Conservation (phyloP, 2,329 filamentous ascomycete genomes). For the Verticillium nubilum region DNA sequence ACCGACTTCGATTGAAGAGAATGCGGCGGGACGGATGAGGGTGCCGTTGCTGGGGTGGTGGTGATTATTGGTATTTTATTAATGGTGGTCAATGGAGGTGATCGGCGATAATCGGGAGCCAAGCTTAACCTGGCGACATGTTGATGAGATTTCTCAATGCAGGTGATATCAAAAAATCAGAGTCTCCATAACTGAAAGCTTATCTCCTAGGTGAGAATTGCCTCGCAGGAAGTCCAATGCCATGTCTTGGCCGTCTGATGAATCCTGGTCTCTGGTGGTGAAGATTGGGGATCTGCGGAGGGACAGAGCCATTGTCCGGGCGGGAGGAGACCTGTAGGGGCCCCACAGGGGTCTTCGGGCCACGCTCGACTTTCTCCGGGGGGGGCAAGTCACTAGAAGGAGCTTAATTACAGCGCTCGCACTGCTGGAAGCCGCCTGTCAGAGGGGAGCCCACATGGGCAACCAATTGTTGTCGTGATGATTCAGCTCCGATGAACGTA, state of each 20-base stretch:
- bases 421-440: neutral
- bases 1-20: slow-evolving; percentile 1
- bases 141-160: neutral
- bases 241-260: neutral
- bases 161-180: neutral
- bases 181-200: neutral
- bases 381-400: neutral
- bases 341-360: neutral
- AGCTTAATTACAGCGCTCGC: neutral
- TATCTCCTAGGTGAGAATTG: neutral
- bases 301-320: neutral
- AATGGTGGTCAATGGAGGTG: neutral
- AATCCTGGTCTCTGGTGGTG: neutral
- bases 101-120: neutral
- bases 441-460: neutral
- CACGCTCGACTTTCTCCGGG: neutral
- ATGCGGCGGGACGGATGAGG: neutral
- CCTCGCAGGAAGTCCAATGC: neutral
- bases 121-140: too few relatives aligned
- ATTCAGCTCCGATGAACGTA: too few relatives aligned
- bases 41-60: neutral
- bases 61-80: neutral
- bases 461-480: neutral
- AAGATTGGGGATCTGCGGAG: neutral
- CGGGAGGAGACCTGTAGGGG: too few relatives aligned